Evolutionary conservation across 208 protist species (phyloP).

Genomic region (Leishmania martiniquensis): DNA sequence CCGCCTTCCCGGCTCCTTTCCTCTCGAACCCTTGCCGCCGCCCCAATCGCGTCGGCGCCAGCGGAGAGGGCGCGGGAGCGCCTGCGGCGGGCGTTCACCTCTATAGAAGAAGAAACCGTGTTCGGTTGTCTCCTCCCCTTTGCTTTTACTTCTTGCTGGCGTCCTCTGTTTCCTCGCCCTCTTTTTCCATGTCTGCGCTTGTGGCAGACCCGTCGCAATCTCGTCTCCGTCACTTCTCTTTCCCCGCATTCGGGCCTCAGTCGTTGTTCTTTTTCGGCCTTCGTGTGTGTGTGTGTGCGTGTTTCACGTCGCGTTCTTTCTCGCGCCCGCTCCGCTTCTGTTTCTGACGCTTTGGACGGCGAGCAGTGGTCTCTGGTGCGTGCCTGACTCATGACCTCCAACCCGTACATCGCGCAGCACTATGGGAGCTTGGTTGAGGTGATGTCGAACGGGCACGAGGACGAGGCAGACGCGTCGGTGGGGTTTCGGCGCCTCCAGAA

Average conservation of each 20-base stretch:
- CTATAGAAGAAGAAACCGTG: neutral
- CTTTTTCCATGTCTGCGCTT: neutral
- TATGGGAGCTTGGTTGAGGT: conserved; percentile 56
- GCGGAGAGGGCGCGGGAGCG: neutral
- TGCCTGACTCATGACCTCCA: conserved; percentile 46
- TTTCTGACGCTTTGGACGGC: too few relatives aligned
- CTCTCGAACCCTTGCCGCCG: neutral
- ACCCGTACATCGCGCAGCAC: conserved; percentile 75
- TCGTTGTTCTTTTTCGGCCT: neutral
- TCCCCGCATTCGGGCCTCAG: neutral
- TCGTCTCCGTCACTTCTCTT: neutral
- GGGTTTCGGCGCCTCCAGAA: conserved; percentile 60
- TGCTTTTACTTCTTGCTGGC: neutral
- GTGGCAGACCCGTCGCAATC: neutral
- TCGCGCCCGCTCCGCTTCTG: conserved; percentile 3
- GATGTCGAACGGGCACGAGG: conserved; percentile 15
- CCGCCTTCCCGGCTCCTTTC: neutral
- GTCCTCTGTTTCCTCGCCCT: too few relatives aligned
- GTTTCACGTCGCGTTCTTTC: neutral
- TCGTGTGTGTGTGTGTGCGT: neutral
- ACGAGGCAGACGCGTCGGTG: conserved; percentile 41
- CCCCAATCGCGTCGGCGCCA: neutral
- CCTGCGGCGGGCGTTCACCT: neutral
- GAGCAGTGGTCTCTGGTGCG: conserved; percentile 16
- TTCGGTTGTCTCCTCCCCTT: neutral